A percentile compares a stretch with the other conserved stretches of the same genome.
Conservation (phyloP, 352 stramenopile genomes). For the Elongisporangium senticosum region DNA sequence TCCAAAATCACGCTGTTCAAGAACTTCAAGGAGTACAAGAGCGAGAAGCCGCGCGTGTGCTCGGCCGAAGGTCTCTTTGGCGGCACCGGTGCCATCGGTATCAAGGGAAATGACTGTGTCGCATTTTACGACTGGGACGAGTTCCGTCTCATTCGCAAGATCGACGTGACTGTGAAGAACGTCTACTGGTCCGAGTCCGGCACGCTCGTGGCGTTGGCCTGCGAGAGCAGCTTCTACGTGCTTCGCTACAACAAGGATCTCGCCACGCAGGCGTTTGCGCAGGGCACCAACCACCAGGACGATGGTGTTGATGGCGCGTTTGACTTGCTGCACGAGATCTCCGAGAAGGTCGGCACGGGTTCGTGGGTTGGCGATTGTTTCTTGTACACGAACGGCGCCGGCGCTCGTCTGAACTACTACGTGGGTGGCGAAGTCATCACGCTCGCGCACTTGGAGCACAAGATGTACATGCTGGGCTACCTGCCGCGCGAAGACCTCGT, state of each 20-base stretch:
- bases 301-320: conserved; percentile 97
- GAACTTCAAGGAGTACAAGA: conserved; percentile 98
- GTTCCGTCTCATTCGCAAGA: conserved; percentile 95
- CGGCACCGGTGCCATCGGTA: conserved; percentile 90
- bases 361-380: conserved; percentile 99
- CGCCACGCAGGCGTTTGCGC: conserved; percentile 85
- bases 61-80: conserved; percentile 96
- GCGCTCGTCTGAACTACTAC: conserved; percentile 96
- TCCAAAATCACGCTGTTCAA: conserved; percentile 97
- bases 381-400: conserved; percentile 94
- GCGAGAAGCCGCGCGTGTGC: conserved; percentile 91
- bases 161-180: conserved; percentile 95
- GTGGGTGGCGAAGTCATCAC: conserved; percentile 99
- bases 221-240: conserved; percentile 94
- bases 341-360: conserved; percentile 93
- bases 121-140: conserved; percentile 99
- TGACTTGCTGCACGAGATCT: conserved; percentile 97
- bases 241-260: conserved; percentile 92
- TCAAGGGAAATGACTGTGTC: conserved; percentile 95
- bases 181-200: conserved; percentile 98
- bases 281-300: conserved; percentile 84
- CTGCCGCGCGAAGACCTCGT: conserved; percentile 97
- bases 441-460: conserved; percentile 93
- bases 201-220: conserved; percentile 95
- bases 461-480: conserved; percentile 98